Percentiles rank a stretch among this genome's conserved stretches.
phyloP scores from a whole-genome alignment of 331 rosid genomes.

The Quercus phellos region DNA sequence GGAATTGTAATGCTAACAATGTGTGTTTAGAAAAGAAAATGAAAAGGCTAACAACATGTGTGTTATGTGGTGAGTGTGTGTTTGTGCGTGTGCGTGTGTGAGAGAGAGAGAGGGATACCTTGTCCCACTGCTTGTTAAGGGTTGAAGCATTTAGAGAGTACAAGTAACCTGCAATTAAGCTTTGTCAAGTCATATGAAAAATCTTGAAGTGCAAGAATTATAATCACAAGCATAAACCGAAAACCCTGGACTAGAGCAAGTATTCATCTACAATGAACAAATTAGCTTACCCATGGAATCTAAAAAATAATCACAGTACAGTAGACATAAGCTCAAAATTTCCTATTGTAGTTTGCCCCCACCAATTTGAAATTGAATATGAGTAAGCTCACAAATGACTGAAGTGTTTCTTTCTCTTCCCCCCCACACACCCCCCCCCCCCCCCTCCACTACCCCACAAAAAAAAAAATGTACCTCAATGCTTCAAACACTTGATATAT shows the following conservation, averaged over 20 bases:
- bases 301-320: background rate
- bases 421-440: too few species aligned
- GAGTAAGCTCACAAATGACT: background rate
- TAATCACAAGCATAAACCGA: background rate
- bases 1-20: background rate
- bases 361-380: background rate
- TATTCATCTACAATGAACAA: background rate
- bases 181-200: conserved; percentile 6
- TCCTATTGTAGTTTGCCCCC: background rate
- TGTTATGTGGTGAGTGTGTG: too few species aligned
- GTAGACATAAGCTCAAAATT: background rate
- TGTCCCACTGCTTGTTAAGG: conserved; percentile 56
- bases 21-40: background rate
- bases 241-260: background rate
- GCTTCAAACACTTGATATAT: conserved; percentile 4
- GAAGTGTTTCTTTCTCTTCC: background rate
- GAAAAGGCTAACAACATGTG: too few species aligned
- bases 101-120: conserved; percentile 24
- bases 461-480: conserved; percentile 19
- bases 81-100: background rate
- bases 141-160: conserved; percentile 91
- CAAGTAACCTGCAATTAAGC: conserved; percentile 63
- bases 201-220: conserved; percentile 10
- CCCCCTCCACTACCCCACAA: background rate
- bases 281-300: background rate